A percentile compares a stretch with the other conserved stretches of the same genome.
Evolutionary conservation across 1,284 basidiomycete genomes (phyloP).

Genomic region (Taiwanofungus camphoratus): DNA sequence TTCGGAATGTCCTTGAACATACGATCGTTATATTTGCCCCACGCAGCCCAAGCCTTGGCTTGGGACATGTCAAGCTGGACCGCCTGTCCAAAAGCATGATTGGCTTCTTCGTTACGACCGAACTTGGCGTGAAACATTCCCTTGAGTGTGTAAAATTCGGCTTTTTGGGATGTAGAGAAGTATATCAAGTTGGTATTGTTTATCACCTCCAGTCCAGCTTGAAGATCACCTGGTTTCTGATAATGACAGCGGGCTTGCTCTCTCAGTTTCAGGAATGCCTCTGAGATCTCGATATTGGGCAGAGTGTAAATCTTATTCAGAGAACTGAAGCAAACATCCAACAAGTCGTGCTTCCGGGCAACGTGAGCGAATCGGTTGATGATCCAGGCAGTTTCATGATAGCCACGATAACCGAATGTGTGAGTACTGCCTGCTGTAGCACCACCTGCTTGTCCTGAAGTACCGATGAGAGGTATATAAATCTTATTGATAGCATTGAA

Average conservation of each 20-base stretch:
- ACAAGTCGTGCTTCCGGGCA: slow-evolving; percentile 92
- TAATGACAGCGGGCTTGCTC: slow-evolving; percentile 99
- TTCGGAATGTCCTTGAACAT: slow-evolving; percentile 83
- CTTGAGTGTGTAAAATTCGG: slow-evolving; percentile 99
- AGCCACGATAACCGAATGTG: slow-evolving; percentile 96
- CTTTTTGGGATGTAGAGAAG: slow-evolving; percentile 92
- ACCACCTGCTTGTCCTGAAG: slow-evolving; percentile 42
- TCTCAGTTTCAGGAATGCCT: slow-evolving; percentile 97
- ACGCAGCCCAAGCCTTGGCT: slow-evolving; percentile 98
- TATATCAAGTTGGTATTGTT: slow-evolving; percentile 99
- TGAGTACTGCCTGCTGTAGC: slow-evolving; percentile 55
- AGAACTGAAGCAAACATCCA: slow-evolving; percentile 94
- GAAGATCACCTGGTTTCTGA: slow-evolving; percentile 90
- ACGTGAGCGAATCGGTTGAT: slow-evolving; percentile 99
- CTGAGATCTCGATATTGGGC: slow-evolving; percentile 99
- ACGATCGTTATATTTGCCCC: slow-evolving; percentile 93
- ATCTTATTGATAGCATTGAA: slow-evolving; percentile 93
- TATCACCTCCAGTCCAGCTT: slow-evolving; percentile 95
- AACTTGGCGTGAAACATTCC: slow-evolving; percentile 97
- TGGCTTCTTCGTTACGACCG: slow-evolving; percentile 87
- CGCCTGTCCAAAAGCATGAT: slow-evolving; percentile 88
- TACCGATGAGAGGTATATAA: slow-evolving; percentile 86
- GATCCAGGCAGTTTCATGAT: slow-evolving; percentile 99
- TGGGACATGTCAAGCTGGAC: slow-evolving; percentile 95
- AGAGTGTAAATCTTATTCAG: slow-evolving; percentile 98